Conservation (phyloP, 2,329 filamentous ascomycete species). For the Elsinoe australis region DNA sequence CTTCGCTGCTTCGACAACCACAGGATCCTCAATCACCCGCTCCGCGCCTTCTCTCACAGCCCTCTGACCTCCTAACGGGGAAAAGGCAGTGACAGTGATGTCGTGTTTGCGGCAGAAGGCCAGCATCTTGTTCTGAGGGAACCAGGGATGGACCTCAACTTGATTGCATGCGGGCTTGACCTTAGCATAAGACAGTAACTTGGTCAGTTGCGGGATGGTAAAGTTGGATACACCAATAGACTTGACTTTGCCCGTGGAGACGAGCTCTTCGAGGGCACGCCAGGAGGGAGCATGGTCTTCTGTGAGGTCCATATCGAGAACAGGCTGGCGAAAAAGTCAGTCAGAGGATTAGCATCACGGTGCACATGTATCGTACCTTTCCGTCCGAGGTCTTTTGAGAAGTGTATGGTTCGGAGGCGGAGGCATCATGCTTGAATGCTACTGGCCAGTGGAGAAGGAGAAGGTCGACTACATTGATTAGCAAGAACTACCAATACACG, state of each 20-base stretch:
- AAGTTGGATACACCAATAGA: slow-evolving; percentile 50
- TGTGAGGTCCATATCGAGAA: slow-evolving; percentile 58
- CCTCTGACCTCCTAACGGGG: slow-evolving; percentile 58
- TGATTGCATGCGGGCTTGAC: slow-evolving; percentile 40
- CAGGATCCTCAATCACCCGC: slow-evolving; percentile 53
- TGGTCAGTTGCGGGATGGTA: slow-evolving; percentile 37
- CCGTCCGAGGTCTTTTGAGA: background rate
- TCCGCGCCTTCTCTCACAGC: slow-evolving; percentile 62
- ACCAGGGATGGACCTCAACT: slow-evolving; percentile 47
- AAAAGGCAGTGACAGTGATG: slow-evolving; percentile 51
- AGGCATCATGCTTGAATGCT: slow-evolving; percentile 45
- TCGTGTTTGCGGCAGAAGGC: slow-evolving; percentile 50
- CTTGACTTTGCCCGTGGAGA: slow-evolving; percentile 46
- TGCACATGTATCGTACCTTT: slow-evolving; percentile 15
- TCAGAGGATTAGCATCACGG: slow-evolving; percentile 41
- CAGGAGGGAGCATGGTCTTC: slow-evolving; percentile 59
- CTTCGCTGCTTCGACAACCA: slow-evolving; percentile 51
- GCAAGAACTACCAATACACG: background rate
- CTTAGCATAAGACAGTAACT: slow-evolving; percentile 38
- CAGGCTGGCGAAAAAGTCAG: slow-evolving; percentile 51
- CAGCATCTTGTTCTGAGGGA: slow-evolving; percentile 56
- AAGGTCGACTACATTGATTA: slow-evolving; percentile 25
- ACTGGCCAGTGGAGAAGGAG: slow-evolving; percentile 40
- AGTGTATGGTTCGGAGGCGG: slow-evolving; percentile 19
- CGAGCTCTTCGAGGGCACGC: slow-evolving; percentile 54